phyloP scores from a whole-genome alignment of 2,329 filamentous ascomycete species.

The Talaromyces verruculosus region DNA sequence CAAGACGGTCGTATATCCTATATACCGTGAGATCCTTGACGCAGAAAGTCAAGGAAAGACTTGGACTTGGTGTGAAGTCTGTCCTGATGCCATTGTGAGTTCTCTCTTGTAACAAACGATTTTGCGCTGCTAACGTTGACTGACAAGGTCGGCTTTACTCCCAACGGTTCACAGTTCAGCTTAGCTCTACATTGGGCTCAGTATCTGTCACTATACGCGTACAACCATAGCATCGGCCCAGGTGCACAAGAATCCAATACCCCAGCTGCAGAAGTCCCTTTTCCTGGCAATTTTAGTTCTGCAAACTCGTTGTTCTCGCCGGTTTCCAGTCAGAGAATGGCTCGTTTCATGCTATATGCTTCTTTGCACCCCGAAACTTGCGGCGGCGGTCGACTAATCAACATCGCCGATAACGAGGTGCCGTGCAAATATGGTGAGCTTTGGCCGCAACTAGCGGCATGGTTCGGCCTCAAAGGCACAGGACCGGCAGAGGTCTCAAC shows the following conservation, averaged over 20 bases:
- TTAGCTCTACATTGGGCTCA: conserved; percentile 33
- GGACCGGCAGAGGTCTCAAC: conserved; percentile 21
- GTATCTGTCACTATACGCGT: conserved; percentile 33
- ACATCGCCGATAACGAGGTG: neutral
- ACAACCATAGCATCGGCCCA: conserved; percentile 27
- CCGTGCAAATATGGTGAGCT: neutral
- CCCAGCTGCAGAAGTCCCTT: neutral
- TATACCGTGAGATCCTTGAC: conserved; percentile 23
- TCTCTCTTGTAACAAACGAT: neutral
- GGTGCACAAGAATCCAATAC: neutral
- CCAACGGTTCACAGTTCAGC: conserved; percentile 32
- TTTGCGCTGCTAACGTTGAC: neutral
- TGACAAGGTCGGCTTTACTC: conserved; percentile 31
- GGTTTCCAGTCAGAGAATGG: neutral
- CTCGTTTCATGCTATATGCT: neutral
- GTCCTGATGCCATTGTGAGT: neutral
- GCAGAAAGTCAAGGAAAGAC: neutral
- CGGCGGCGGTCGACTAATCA: neutral
- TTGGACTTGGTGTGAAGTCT: neutral
- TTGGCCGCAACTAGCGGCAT: conserved; percentile 18
- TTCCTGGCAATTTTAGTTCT: neutral
- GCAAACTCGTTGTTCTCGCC: neutral
- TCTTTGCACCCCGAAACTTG: neutral
- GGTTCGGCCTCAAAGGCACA: conserved; percentile 34
- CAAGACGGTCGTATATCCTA: conserved; percentile 35